phyloP scores from a whole-genome alignment of 1,139 yeast genomes.

The Candida tropicalis region DNA sequence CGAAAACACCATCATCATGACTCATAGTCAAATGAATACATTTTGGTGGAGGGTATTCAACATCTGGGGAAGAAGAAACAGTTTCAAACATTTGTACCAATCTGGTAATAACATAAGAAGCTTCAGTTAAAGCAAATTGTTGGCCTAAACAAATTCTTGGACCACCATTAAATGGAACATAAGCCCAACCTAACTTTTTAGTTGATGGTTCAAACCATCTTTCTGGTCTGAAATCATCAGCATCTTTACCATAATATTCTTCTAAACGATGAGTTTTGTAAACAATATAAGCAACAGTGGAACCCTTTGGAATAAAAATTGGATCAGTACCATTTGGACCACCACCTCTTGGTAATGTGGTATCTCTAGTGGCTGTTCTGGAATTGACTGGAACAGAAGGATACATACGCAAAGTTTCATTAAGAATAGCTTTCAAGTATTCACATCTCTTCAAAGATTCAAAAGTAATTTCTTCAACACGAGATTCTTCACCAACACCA shows the following conservation, averaged over 20 bases:
- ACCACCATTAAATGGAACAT: conserved; percentile 62
- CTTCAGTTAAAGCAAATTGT: conserved; percentile 62
- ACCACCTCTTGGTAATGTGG: conserved; percentile 54
- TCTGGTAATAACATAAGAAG: conserved; percentile 49
- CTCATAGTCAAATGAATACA: conserved; percentile 35
- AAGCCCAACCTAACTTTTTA: conserved; percentile 52
- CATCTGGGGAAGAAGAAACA: conserved; percentile 26
- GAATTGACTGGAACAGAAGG: conserved; percentile 59
- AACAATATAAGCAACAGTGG: conserved; percentile 45
- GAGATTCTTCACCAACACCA: conserved; percentile 32
- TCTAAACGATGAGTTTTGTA: conserved; percentile 49
- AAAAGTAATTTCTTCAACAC: conserved; percentile 40
- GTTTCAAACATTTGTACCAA: conserved; percentile 44
- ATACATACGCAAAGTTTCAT: conserved; percentile 55
- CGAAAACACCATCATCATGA: conserved; percentile 26
- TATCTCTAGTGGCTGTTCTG: conserved; percentile 43
- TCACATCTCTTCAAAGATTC: conserved; percentile 53
- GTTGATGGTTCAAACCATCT: conserved; percentile 42
- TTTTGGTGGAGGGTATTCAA: conserved; percentile 33
- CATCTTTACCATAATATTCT: conserved; percentile 51
- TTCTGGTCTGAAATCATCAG: conserved; percentile 50
- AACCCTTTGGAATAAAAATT: conserved; percentile 48
- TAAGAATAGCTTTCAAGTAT: conserved; percentile 48
- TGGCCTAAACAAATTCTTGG: conserved; percentile 65
- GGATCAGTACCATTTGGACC: conserved; percentile 48